Conservation (phyloP, 2,329 filamentous ascomycete species). For the Paraphoma chrysanthemicola region DNA sequence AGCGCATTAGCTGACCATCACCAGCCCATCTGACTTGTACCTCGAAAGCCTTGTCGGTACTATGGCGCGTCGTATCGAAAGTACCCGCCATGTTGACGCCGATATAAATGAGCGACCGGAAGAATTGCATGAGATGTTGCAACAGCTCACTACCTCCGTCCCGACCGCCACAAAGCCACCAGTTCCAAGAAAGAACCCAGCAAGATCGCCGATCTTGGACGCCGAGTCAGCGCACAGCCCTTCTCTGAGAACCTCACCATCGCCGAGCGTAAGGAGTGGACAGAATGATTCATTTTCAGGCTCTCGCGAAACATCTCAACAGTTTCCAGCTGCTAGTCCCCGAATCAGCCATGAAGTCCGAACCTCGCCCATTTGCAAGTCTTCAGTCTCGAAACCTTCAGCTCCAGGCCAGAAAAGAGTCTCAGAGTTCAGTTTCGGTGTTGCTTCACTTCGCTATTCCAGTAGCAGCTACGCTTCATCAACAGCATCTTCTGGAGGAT, state of each 20-base stretch:
- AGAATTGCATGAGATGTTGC: constrained; percentile 38
- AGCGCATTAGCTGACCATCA: constrained; percentile 13
- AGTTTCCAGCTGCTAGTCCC: constrained; percentile 6
- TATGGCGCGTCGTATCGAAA: constrained; percentile 42
- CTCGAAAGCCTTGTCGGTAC: constrained; percentile 39
- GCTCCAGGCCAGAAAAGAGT: constrained; percentile 25
- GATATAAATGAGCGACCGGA: constrained; percentile 37
- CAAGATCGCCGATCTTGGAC: constrained; percentile 24
- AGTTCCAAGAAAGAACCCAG: constrained; percentile 18
- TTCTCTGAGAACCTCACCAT: too few relatives aligned
- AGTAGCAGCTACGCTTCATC: constrained; percentile 77
- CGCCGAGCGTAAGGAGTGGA: too few relatives aligned
- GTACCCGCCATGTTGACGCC: constrained; percentile 30
- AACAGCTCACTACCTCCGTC: constrained; percentile 28
- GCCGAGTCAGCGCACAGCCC: not conserved
- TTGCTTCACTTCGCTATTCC: constrained; percentile 88
- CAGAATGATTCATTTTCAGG: not conserved
- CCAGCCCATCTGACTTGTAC: constrained; percentile 44
- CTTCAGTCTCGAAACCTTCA: constrained; percentile 9
- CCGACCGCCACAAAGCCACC: constrained; percentile 12
- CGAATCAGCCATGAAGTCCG: constrained; percentile 3
- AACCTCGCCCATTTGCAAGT: not conserved
- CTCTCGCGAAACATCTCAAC: constrained; percentile 1
- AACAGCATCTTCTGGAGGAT: constrained; percentile 61
- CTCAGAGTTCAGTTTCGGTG: constrained; percentile 50